These are phyloP conservation scores for Aspergillus phoenicis DNA, from an alignment of 2,329 filamentous ascomycete genomes.

Conservation along the genomic window DNA sequence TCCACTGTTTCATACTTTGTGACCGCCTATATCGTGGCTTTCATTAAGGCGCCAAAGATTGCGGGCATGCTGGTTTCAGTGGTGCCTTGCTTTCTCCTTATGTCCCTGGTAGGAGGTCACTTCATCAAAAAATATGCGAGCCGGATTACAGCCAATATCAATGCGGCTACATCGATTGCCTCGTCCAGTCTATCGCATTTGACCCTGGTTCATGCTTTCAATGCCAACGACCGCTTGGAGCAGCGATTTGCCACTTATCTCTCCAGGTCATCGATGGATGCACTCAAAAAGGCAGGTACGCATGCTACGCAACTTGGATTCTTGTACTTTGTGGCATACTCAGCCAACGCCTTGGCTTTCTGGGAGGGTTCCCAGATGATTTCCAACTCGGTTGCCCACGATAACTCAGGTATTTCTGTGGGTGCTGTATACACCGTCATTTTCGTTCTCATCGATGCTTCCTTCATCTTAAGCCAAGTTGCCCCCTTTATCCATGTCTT, in stretches of 20 bases:
- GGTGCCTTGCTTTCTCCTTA: constrained; percentile 63
- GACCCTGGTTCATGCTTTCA: constrained; percentile 64
- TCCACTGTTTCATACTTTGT: constrained; percentile 66
- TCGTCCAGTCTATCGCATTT: constrained; percentile 63
- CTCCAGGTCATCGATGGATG: constrained; percentile 52
- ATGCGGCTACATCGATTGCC: constrained; percentile 63
- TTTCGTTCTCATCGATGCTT: constrained; percentile 42
- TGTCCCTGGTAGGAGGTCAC: constrained; percentile 58
- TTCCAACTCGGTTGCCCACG: constrained; percentile 34
- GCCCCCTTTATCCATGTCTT: constrained; percentile 51
- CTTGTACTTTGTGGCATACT: constrained; percentile 68
- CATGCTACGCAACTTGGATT: constrained; percentile 61
- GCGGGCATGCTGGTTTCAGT: constrained; percentile 62
- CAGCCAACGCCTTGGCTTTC: constrained; percentile 67
- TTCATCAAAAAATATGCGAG: constrained; percentile 55
- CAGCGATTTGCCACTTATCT: constrained; percentile 59
- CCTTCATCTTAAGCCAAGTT: constrained; percentile 42
- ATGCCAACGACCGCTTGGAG: constrained; percentile 61
- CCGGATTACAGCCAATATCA: constrained; percentile 55
- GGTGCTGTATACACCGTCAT: constrained; percentile 43
- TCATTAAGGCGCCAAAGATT: constrained; percentile 59
- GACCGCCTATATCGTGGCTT: constrained; percentile 67
- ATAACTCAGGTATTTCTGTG: constrained; percentile 29
- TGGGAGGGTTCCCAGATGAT: constrained; percentile 66
- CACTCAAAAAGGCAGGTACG: constrained; percentile 60